Conservation (phyloP, 179 eudicot species). For the Spergularia azorica region DNA sequence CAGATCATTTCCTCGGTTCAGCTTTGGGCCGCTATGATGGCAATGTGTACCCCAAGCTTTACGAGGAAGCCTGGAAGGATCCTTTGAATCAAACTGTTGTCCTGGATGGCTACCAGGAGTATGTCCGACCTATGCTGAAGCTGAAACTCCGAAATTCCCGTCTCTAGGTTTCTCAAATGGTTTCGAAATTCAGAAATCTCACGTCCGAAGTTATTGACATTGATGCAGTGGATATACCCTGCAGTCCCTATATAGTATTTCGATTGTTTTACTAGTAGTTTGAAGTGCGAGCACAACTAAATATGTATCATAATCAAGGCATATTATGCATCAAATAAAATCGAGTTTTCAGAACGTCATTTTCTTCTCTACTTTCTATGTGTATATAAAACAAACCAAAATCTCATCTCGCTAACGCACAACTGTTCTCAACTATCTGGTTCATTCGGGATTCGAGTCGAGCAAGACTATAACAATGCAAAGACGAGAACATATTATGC, state of each 20-base stretch:
- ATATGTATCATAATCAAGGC: background rate
- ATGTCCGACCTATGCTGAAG: conserved; percentile 75
- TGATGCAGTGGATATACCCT: background rate
- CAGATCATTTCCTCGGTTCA: conserved; percentile 90
- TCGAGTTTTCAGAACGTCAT: background rate
- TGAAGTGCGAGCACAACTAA: background rate
- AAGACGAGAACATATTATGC: no score
- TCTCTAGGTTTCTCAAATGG: conserved; percentile 25
- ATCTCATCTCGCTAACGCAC: no score
- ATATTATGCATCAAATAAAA: background rate
- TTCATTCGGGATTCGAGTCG: no score
- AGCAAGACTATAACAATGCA: no score
- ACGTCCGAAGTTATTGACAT: no score
- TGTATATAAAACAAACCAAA: no score
- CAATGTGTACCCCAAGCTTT: conserved; percentile 86
- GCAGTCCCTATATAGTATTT: background rate
- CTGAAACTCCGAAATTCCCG: conserved; percentile 66
- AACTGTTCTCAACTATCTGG: no score
- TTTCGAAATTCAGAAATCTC: background rate
- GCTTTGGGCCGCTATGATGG: conserved; percentile 90
- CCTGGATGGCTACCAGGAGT: conserved; percentile 81
- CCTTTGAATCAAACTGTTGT: conserved; percentile 76
- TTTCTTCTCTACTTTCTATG: no score
- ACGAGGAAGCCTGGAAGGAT: conserved; percentile 91
- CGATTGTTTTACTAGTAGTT: background rate